Percentiles rank a stretch among this genome's conserved stretches.
phyloP scores from a whole-genome alignment of 2,329 filamentous ascomycete species.

The Chrysoporthe puriensis region DNA sequence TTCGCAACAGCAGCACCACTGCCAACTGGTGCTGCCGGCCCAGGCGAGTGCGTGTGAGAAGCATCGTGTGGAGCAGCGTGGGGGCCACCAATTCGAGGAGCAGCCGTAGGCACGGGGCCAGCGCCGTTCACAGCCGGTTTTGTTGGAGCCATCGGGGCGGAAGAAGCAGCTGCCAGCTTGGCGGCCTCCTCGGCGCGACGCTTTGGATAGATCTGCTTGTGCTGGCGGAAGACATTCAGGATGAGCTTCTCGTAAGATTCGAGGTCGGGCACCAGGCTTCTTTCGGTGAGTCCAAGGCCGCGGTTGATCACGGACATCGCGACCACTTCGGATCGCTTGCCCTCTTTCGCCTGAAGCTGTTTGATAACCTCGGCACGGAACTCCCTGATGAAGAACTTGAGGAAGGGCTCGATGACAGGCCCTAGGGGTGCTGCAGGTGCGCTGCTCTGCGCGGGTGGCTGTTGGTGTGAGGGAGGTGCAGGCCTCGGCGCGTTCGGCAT shows the following conservation, averaged over 20 bases:
- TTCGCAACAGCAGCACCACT: background rate
- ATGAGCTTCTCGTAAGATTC: conserved; percentile 53
- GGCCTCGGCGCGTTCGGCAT: conserved; percentile 17
- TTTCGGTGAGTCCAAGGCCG: conserved; percentile 51
- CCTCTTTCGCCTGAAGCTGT: conserved; percentile 48
- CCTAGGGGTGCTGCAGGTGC: conserved; percentile 27
- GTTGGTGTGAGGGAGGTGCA: conserved; percentile 4
- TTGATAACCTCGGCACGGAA: conserved; percentile 53
- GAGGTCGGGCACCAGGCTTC: conserved; percentile 45
- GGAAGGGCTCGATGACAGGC: conserved; percentile 48
- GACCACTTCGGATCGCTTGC: conserved; percentile 49
- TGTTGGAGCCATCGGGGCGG: conserved; percentile 24
- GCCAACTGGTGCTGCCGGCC: background rate
- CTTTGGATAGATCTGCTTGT: conserved; percentile 30
- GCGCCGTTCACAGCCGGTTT: background rate
- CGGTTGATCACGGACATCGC: conserved; percentile 59
- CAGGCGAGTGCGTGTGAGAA: background rate
- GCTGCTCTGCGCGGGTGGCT: conserved; percentile 13
- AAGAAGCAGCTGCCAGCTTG: conserved; percentile 2
- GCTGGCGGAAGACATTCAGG: conserved; percentile 45
- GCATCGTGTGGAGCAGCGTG: background rate
- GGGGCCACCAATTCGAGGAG: background rate
- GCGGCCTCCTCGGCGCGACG: conserved; percentile 17
- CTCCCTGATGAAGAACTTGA: conserved; percentile 47
- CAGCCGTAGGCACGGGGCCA: background rate